These are phyloP conservation scores for Lumnitzera littorea DNA, from an alignment of 345 rosid genomes.

Conservation along the genomic window DNA sequence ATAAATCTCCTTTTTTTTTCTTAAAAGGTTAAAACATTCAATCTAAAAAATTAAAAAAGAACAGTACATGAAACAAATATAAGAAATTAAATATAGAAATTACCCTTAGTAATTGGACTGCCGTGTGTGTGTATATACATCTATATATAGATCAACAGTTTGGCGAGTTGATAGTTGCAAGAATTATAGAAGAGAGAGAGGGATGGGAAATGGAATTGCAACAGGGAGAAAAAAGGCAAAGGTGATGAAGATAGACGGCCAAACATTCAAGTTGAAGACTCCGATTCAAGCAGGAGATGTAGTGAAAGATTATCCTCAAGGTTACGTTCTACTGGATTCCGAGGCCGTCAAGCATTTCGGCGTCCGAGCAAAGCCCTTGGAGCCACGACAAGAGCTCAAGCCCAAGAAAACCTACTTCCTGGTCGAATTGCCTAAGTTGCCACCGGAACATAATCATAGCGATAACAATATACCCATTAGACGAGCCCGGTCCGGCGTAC, in stretches of 20 bases:
- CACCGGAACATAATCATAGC: slow-evolving; percentile 23
- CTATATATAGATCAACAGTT: too few relatives aligned
- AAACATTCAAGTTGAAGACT: slow-evolving; percentile 59
- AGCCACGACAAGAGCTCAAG: slow-evolving; percentile 45
- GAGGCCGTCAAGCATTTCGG: slow-evolving; percentile 76
- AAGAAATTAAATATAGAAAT: too few relatives aligned
- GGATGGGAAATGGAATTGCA: slow-evolving; percentile 73
- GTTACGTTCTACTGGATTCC: slow-evolving; percentile 67
- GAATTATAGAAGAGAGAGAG: neutral
- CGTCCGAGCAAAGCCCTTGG: slow-evolving; percentile 65
- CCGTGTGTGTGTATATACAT: too few relatives aligned
- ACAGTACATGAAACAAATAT: too few relatives aligned
- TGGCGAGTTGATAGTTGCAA: too few relatives aligned
- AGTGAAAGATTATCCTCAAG: slow-evolving; percentile 51
- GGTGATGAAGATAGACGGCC: slow-evolving; percentile 84
- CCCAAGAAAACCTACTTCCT: slow-evolving; percentile 66
- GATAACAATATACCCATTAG: slow-evolving; percentile 24
- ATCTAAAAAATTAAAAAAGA: too few relatives aligned
- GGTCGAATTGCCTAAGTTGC: slow-evolving; percentile 58
- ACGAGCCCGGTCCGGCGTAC: slow-evolving; percentile 68
- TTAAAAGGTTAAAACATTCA: too few relatives aligned
- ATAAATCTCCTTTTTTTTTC: too few relatives aligned
- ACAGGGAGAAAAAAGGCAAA: slow-evolving; percentile 44
- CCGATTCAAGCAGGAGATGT: slow-evolving; percentile 58
- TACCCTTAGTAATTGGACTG: too few relatives aligned